Base-by-base conservation (phyloP, 768 basidiomycete species). In the Suillus lakei region DNA sequence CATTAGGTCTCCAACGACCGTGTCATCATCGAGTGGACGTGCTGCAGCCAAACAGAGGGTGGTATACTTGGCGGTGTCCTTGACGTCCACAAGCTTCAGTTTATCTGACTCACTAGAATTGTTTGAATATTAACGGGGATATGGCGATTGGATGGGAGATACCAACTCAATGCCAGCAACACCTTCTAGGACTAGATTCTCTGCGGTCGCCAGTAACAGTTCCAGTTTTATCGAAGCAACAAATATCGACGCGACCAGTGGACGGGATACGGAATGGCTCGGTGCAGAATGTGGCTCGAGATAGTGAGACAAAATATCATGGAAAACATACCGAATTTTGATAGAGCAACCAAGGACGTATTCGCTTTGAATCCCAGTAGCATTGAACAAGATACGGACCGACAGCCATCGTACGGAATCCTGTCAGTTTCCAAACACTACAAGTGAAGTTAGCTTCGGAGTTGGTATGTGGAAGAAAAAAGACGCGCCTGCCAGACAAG, bases 141-240 rank as follows among this genome's bases (percentile, higher is more conserved):
- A 43, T 58, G 23, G 53, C 18, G n/a, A 28, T 18, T 15, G 28
- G 50, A 54, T 50, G 7, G 21, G 44, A 23, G 26, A n/a, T 18
- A 81, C 93, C 72, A 72, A 98, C 96, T 95, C 86, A 53, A 98
- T 84, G 61, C 96, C 98, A 32, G 86, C 93, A 48, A 99, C 86
- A 62, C 98, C 98, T 74, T 99, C 96, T 1, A 99, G 84, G 9
- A 98, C 95, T 16, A 99, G 80, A 75, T 96, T 91, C 76, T 98
- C 96, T 0, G 95, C 95, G 0, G 98, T n/a, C n/a, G n/a, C n/a
- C n/a, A n/a, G n/a, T 99, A 70, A 99, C 98, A 0, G 98, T 99
- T 28, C 97, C 98, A 0, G 98, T 99, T 84, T 99, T 99, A 79
- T 99, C 98, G 71, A 99, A 99, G 78, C 98, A 99, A 78, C 98